Evolutionary conservation across 345 rosid species (phyloP), one percentile per base, ranked within the genome.

Genomic region (Psidium guajava): DNA sequence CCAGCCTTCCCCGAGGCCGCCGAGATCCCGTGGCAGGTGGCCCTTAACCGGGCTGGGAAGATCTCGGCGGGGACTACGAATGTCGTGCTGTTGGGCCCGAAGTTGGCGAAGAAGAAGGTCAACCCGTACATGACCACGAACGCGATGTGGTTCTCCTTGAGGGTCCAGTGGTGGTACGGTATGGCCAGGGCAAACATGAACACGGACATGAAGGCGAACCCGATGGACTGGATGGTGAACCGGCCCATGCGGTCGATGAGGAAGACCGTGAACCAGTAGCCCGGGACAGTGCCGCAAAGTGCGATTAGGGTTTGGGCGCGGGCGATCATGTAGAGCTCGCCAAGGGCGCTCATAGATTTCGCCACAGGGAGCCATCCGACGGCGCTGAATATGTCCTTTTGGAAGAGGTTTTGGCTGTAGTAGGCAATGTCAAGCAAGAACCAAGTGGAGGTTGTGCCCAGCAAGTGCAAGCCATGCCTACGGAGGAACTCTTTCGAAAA

Each of bases 101-200:
- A 85, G 87, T 85, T 85, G 55, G 87, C 87, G 52, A 84, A 84
- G 81, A 84, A 75, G 86, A 84, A 84, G 20, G 86, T 84, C 52
- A 42, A 24, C 44, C 82, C 86, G 64, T 84, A 84, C 36, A 84
- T 56, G 44, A 84, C 82, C 22, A 80, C 74, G 40, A 85, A 85
- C 74, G 83, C 20, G 49, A 85, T 6, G 28, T 42, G 82, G 83
- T 85, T 53, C n/a, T 24, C 83, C 36, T 82, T 50, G 51, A 32
- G 59, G 83, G 53, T 85, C 86, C 86, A 85, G 83, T 88, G 85
- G 44, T 88, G 54, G 88, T 88, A 88, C 27, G 87, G 88, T 20
- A 88, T 47, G 51, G 86, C 90, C 25, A 88, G 82, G 54, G 85
- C 85, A n/a, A 86, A 83, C 90, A 88, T 88, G 83, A 88, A 88